phyloP scores from a whole-genome alignment of 352 stramenopile species.

The Peronospora tabacina region DNA sequence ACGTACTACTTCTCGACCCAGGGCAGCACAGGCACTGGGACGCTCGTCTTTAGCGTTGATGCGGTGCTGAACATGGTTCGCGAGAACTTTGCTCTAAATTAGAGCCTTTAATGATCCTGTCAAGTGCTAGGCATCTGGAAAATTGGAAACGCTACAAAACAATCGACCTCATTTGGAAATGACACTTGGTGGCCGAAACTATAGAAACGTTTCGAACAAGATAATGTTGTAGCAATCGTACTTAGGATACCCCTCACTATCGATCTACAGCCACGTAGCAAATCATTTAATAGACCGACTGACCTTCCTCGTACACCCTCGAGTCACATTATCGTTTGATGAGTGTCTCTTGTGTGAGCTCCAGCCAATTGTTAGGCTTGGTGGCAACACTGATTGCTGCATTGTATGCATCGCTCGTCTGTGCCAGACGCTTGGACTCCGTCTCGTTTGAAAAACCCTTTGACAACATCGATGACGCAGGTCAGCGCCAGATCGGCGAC shows the following conservation, averaged over 20 bases:
- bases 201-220: too few relatives aligned
- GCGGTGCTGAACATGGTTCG: constrained; percentile 34
- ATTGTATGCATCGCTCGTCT: constrained; percentile 13
- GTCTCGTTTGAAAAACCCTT: constrained; percentile 80
- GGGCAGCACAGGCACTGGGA: constrained; percentile 51
- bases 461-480: constrained; percentile 55
- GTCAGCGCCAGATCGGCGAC: constrained; percentile 43
- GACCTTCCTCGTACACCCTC: constrained; percentile 3
- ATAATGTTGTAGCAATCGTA: constrained; percentile 12
- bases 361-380: constrained; percentile 16
- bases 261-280: constrained; percentile 15
- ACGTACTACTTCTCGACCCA: constrained; percentile 98
- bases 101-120: background rate
- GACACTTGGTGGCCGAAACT: too few relatives aligned
- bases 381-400: constrained; percentile 15
- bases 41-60: constrained; percentile 27
- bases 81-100: background rate
- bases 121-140: too few relatives aligned
- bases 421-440: constrained; percentile 34
- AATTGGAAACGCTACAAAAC: too few relatives aligned
- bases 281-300: constrained; percentile 10
- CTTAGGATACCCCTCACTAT: background rate
- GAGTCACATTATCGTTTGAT: constrained; percentile 5
- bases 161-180: too few relatives aligned
- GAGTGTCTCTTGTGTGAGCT: constrained; percentile 13